phyloP scores from a whole-genome alignment of 1,284 basidiomycete genomes.

The Trametes versicolor region DNA sequence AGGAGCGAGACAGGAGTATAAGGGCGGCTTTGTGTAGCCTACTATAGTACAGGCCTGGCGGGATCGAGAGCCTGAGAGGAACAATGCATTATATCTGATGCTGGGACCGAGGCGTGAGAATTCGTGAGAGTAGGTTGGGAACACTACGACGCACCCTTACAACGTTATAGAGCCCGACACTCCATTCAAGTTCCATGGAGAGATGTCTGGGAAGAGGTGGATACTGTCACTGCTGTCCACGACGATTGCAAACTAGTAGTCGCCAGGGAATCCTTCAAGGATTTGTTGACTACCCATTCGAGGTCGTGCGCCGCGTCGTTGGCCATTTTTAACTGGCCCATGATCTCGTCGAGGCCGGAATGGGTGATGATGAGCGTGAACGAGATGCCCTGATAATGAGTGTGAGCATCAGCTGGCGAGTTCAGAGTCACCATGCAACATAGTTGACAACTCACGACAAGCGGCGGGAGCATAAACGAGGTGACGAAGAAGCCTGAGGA shows the following conservation, averaged over 20 bases:
- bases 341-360: slow-evolving; percentile 5
- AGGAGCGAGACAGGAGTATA: too few species aligned
- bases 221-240: neutral
- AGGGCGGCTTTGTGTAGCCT: too few species aligned
- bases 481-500: neutral
- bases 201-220: neutral
- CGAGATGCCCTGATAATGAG: slow-evolving; percentile 1
- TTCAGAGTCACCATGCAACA: too few species aligned
- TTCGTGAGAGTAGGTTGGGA: too few species aligned
- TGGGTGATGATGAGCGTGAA: slow-evolving; percentile 16
- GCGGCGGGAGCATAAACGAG: neutral
- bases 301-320: neutral
- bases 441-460: slow-evolving; percentile 1
- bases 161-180: too few species aligned
- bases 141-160: too few species aligned
- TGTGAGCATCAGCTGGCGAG: neutral
- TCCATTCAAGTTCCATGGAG: too few species aligned
- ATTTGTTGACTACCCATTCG: neutral
- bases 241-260: neutral
- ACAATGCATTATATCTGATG: too few species aligned
- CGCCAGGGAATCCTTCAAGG: neutral
- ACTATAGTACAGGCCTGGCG: too few species aligned
- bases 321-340: neutral
- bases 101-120: too few species aligned
- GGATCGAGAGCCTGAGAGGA: too few species aligned